Base-by-base conservation (phyloP, 2,329 filamentous ascomycete species). In the Aspergillus pseudotamarii region DNA sequence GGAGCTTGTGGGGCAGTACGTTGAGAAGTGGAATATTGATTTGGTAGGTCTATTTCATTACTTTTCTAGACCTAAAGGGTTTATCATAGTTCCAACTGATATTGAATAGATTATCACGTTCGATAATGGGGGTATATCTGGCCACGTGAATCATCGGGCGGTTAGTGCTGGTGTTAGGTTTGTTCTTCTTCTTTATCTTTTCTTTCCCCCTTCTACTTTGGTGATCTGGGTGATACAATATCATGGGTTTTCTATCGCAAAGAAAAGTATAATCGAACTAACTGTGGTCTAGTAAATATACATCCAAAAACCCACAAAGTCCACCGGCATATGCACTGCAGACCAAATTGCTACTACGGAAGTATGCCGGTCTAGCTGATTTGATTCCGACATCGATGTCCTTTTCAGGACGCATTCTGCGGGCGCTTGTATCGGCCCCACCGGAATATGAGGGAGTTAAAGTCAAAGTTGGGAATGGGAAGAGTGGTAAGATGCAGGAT, bases 101-200 rank as follows among this genome's bases (percentile, higher is more conserved):
- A 16, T 16, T 3, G 1, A 2, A 23, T 30, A 74, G 75, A 79
- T 81, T 58, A 72, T 80, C 57, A 81, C 78, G 0, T 80, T 81
- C 61, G 79, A 81, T 48, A 61, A 76, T n/a, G 75, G 75, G 28
- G 79, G 78, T 19, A 73, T 80, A 6, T 79, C 77, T 1, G 76
- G 77, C 6, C 78, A 81, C 59, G 72, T 80, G 57, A 80, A 81
- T 58, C 79, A 80, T 60, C 64, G 76, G 23, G 78, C 78, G 19
- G 77, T 81, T 57, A 79, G 75, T 66, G 72, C 72, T 19, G 79
- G 77, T 3, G 72, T 81, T 36, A 73, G 66, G 78, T 80, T 72
- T 61, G 72, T 21, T 46, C 6, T 32, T 10, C 50, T 4, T 38
- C 30, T 43, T 19, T 21, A 2, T 19, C 19, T 32, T 28, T 16